phyloP scores from a whole-genome alignment of 805 yeast species.

The Candida dajiaensis region DNA sequence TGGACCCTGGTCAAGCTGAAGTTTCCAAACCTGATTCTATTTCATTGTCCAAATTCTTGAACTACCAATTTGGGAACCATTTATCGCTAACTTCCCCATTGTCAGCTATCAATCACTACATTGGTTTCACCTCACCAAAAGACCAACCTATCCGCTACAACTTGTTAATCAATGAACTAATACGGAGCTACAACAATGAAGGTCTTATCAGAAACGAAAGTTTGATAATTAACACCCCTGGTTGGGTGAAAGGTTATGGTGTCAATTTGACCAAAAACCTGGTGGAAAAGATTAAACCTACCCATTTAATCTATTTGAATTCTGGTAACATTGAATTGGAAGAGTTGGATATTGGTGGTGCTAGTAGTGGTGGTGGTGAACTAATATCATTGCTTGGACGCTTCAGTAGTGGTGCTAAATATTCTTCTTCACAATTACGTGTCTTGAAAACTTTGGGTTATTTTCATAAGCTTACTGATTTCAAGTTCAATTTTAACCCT shows the following conservation, averaged over 20 bases:
- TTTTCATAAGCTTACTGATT: slow-evolving; percentile 37
- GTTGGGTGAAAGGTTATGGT: slow-evolving; percentile 90
- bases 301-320: slow-evolving; percentile 51
- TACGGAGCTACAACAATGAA: slow-evolving; percentile 28
- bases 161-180: slow-evolving; percentile 34
- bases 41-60: slow-evolving; percentile 38
- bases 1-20: slow-evolving; percentile 91
- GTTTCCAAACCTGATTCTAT: slow-evolving; percentile 66
- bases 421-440: slow-evolving; percentile 49
- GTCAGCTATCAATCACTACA: slow-evolving; percentile 4
- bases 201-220: slow-evolving; percentile 21
- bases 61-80: slow-evolving; percentile 33
- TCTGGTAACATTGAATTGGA: slow-evolving; percentile 26
- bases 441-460: slow-evolving; percentile 44
- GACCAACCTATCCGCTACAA: slow-evolving; percentile 57
- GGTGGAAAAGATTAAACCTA: slow-evolving; percentile 41
- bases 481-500: slow-evolving; percentile 37
- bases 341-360: slow-evolving; percentile 22
- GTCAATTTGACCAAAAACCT: slow-evolving; percentile 48
- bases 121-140: slow-evolving; percentile 42
- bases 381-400: slow-evolving; percentile 33
- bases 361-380: no score
- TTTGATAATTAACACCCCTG: slow-evolving; percentile 74
- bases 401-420: slow-evolving; percentile 20
- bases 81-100: slow-evolving; percentile 16